A percentile compares a stretch with the other conserved stretches of the same genome.
Conservation (phyloP, 306 rosid species). For the Vigna nakashimae region DNA sequence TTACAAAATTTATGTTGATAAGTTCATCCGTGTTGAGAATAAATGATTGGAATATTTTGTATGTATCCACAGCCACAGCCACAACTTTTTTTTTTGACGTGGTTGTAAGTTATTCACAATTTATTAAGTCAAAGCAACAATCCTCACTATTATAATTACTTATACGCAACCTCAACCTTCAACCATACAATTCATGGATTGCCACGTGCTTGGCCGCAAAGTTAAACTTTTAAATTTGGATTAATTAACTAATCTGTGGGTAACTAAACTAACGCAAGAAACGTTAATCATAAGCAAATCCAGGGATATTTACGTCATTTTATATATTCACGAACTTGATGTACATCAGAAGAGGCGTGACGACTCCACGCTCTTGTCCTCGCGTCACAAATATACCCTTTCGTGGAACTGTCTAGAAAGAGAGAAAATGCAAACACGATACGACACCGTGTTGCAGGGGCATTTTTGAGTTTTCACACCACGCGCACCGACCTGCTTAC, state of each 20-base stretch:
- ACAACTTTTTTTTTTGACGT: background rate
- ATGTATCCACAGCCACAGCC: background rate
- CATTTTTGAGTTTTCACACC: background rate
- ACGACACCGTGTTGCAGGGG: conserved; percentile 4
- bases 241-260: conserved; percentile 7
- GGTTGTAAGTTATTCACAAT: background rate
- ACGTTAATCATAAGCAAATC: background rate
- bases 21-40: background rate
- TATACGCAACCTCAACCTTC: conserved; percentile 42
- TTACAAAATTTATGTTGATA: background rate
- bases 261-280: background rate
- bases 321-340: background rate
- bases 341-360: conserved; percentile 41
- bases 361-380: conserved; percentile 4
- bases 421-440: background rate
- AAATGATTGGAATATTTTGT: conserved; percentile 23
- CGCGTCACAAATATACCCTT: conserved; percentile 36
- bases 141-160: conserved; percentile 15
- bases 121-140: background rate
- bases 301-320: conserved; percentile 29
- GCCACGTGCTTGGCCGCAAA: conserved; percentile 47
- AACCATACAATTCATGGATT: background rate
- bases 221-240: background rate
- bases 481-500: background rate
- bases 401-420: background rate